phyloP scores from a whole-genome alignment of 2,329 filamentous ascomycete genomes.

The Fusarium mangiferae region DNA sequence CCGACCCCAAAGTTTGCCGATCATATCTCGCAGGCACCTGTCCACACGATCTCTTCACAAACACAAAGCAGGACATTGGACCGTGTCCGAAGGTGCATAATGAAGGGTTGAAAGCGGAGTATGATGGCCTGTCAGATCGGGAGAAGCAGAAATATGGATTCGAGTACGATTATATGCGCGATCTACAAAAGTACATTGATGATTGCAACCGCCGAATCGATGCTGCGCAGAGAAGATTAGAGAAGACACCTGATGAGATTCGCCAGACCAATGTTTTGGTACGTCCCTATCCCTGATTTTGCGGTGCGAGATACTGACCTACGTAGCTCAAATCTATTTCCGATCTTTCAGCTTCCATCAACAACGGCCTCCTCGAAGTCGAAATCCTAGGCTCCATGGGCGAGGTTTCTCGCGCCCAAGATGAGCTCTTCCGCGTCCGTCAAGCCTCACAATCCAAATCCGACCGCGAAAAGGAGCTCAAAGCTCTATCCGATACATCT shows the following conservation, averaged over 20 bases:
- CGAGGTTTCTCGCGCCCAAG: conserved; percentile 82
- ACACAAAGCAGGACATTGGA: conserved; percentile 97
- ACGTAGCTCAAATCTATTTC: conserved; percentile 79
- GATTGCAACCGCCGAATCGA: conserved; percentile 97
- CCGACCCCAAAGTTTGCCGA: conserved; percentile 92
- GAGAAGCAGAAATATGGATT: conserved; percentile 86
- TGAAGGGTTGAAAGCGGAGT: conserved; percentile 89
- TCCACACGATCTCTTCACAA: conserved; percentile 98
- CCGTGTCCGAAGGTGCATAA: conserved; percentile 89
- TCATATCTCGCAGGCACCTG: conserved; percentile 95
- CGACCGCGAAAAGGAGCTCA: conserved; percentile 87
- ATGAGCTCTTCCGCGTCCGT: conserved; percentile 88
- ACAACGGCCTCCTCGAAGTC: conserved; percentile 85
- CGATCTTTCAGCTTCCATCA: conserved; percentile 81
- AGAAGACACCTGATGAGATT: conserved; percentile 98
- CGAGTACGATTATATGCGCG: conserved; percentile 95
- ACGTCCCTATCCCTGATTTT: not conserved
- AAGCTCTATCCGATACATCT: conserved; percentile 88
- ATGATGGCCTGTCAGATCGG: conserved; percentile 75
- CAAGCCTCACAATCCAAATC: conserved; percentile 83
- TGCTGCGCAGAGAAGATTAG: conserved; percentile 84
- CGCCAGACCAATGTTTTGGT: conserved; percentile 89
- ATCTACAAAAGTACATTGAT: conserved; percentile 96
- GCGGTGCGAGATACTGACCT: conserved; percentile 14
- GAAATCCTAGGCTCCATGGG: conserved; percentile 84